Conservation (phyloP, 164 flowering plant species). For the Kingdonia uniflora region DNA sequence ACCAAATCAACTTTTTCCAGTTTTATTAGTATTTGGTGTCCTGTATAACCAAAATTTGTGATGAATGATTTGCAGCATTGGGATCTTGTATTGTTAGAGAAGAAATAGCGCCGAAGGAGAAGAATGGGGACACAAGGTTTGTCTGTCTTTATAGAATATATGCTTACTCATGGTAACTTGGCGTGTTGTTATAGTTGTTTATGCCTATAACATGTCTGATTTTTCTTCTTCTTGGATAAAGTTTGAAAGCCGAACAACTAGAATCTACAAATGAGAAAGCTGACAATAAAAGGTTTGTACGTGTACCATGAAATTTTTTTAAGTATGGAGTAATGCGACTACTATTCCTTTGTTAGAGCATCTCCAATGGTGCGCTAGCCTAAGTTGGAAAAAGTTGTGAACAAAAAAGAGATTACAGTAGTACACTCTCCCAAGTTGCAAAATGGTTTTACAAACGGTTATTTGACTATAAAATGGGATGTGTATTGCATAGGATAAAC, state of each 20-base stretch:
- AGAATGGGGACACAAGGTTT: slow-evolving; percentile 3
- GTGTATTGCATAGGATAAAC: no score
- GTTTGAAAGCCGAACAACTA: slow-evolving; percentile 2
- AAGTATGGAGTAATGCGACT: no score
- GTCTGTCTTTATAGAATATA: background rate
- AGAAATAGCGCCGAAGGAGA: background rate
- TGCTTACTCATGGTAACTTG: background rate
- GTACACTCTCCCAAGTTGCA: no score
- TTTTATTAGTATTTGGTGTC: background rate
- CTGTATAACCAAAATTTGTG: background rate
- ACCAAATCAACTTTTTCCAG: background rate
- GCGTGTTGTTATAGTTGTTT: no score
- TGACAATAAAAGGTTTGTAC: slow-evolving; percentile 10
- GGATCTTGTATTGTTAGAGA: slow-evolving; percentile 17
- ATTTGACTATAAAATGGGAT: no score
- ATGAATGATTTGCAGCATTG: slow-evolving; percentile 35
- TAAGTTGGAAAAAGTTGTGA: no score
- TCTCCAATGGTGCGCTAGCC: no score
- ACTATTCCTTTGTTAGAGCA: background rate
- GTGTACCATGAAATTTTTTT: no score
- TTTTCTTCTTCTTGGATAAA: background rate
- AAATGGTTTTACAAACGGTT: no score
- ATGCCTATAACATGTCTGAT: no score
- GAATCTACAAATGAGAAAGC: slow-evolving; percentile 10
- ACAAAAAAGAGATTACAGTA: no score